A percentile compares a stretch with the other conserved stretches of the same genome.
Evolutionary conservation across 495 filamentous ascomycete genomes (phyloP).

Genomic region (Schizothecium vesticola): DNA sequence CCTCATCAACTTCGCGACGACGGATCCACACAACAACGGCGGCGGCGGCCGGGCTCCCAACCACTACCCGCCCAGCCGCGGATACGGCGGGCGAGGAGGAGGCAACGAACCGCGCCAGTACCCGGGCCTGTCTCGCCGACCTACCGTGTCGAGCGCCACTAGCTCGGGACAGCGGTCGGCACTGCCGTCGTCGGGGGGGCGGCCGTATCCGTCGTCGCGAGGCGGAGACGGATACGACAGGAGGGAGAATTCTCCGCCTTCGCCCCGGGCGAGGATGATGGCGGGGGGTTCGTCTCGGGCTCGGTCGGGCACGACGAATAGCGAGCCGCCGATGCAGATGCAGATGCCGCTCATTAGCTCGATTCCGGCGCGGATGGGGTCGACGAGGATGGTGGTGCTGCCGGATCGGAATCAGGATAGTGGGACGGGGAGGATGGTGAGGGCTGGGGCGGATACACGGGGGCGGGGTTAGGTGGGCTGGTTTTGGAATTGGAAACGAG

Average conservation of each 20-base stretch:
- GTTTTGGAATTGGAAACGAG: background rate
- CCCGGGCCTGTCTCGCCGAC: background rate
- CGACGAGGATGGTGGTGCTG: background rate
- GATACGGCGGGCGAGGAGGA: background rate
- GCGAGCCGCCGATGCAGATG: background rate
- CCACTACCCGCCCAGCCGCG: background rate
- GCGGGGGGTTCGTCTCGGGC: background rate
- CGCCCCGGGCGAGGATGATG: background rate
- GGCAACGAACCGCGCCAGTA: background rate
- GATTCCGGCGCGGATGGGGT: background rate
- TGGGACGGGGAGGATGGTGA: background rate
- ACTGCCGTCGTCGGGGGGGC: background rate
- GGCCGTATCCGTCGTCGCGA: background rate
- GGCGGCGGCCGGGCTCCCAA: background rate
- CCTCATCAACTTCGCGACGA: constrained; percentile 68
- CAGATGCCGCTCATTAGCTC: background rate
- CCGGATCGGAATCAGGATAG: background rate
- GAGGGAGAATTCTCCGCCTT: background rate
- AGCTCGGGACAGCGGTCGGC: background rate
- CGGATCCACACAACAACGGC: constrained; percentile 36
- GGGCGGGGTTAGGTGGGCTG: background rate
- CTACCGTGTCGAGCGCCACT: background rate
- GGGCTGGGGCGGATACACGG: background rate
- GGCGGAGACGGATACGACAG: background rate
- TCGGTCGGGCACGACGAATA: background rate